phyloP scores from a whole-genome alignment of 805 yeast genomes.

The Candida rishiriensis region DNA sequence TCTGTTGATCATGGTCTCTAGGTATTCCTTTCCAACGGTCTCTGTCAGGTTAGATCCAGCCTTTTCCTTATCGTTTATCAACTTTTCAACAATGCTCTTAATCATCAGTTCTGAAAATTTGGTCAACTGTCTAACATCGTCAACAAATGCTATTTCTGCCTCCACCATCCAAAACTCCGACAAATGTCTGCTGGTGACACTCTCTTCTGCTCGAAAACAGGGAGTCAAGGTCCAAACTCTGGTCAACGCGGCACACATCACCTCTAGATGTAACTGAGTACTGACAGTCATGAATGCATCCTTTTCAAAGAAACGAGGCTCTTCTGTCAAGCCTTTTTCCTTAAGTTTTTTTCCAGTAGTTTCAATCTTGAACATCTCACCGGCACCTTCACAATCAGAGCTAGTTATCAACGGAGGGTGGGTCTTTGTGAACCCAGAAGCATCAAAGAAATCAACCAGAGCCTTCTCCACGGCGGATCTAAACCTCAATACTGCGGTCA shows the following conservation, averaged over 20 bases:
- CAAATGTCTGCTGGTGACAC: slow-evolving; percentile 87
- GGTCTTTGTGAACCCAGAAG: slow-evolving; percentile 59
- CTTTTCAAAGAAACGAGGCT: slow-evolving; percentile 54
- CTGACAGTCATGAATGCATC: slow-evolving; percentile 80
- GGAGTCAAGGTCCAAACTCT: slow-evolving; percentile 89
- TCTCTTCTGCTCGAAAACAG: slow-evolving; percentile 88
- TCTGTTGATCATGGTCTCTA: slow-evolving; percentile 37
- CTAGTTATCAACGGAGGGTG: slow-evolving; percentile 84
- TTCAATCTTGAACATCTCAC: slow-evolving; percentile 71
- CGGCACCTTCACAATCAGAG: slow-evolving; percentile 97
- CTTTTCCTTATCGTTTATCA: slow-evolving; percentile 24
- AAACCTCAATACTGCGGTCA: slow-evolving; percentile 64
- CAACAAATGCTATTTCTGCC: slow-evolving; percentile 74
- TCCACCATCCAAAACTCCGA: slow-evolving; percentile 98
- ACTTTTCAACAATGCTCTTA: slow-evolving; percentile 38
- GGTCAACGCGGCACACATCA: slow-evolving; percentile 63
- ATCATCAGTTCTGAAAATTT: slow-evolving; percentile 68
- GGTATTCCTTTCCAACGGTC: slow-evolving; percentile 35
- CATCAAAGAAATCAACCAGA: slow-evolving; percentile 50
- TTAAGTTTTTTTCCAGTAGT: slow-evolving; percentile 22
- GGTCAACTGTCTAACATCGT: slow-evolving; percentile 56
- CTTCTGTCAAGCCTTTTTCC: slow-evolving; percentile 1
- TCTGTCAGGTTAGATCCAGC: slow-evolving; percentile 32
- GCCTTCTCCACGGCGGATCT: slow-evolving; percentile 62
- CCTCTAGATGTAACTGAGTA: slow-evolving; percentile 87